phyloP scores from a whole-genome alignment of 192 early-diverging fungal genomes.

The Dissophora ornata region DNA sequence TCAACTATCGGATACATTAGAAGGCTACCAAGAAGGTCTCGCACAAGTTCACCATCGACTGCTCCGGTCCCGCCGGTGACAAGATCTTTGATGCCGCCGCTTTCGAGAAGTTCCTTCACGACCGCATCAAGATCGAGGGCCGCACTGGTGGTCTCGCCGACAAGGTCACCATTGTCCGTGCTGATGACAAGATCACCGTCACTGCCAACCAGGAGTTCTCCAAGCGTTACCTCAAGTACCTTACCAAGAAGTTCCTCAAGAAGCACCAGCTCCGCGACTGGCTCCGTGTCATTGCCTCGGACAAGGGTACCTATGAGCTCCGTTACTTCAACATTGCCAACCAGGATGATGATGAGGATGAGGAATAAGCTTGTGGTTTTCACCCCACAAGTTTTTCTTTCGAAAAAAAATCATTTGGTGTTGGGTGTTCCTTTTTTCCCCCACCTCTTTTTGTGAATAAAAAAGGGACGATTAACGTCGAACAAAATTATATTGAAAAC shows the following conservation, averaged over 20 bases:
- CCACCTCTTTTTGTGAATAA: slow-evolving; percentile 19
- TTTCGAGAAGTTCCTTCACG: slow-evolving; percentile 98
- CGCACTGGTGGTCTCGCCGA: slow-evolving; percentile 96
- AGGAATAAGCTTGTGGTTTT: slow-evolving; percentile 59
- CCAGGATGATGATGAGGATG: slow-evolving; percentile 81
- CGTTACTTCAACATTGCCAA: slow-evolving; percentile 93
- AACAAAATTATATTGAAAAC: neutral
- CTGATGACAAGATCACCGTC: slow-evolving; percentile 80
- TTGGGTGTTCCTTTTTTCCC: slow-evolving; percentile 16
- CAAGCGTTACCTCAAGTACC: slow-evolving; percentile 99
- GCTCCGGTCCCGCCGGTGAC: slow-evolving; percentile 91
- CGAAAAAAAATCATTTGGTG: neutral
- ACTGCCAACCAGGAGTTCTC: slow-evolving; percentile 84
- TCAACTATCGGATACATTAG: slow-evolving; percentile 10
- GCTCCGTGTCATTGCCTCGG: slow-evolving; percentile 93
- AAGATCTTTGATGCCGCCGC: slow-evolving; percentile 96
- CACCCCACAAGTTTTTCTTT: slow-evolving; percentile 1
- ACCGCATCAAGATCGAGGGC: slow-evolving; percentile 97
- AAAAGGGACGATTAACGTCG: slow-evolving; percentile 41
- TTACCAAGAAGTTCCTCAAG: slow-evolving; percentile 99
- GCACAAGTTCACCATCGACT: slow-evolving; percentile 93
- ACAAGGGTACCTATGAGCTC: slow-evolving; percentile 94
- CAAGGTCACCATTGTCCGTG: slow-evolving; percentile 84
- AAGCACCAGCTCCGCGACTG: slow-evolving; percentile 99
- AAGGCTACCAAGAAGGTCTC: slow-evolving; percentile 68